Base-by-base conservation (phyloP, 2,329 filamentous ascomycete species). In the Talaromyces rugulosus region DNA sequence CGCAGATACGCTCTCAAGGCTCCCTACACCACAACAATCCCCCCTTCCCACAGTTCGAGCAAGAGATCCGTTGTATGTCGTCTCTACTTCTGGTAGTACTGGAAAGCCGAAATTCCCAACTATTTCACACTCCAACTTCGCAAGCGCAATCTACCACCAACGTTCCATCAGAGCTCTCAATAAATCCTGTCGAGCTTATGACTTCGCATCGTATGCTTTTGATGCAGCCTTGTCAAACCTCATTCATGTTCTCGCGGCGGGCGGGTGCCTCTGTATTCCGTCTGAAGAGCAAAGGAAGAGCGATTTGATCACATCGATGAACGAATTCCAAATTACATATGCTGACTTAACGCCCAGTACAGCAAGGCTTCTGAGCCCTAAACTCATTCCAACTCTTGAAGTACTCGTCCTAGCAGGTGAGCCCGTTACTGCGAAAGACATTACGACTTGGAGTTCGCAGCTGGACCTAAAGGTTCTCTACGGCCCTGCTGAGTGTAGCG, bases 301-400 rank as follows among this genome's bases (percentile, higher is more conserved):
- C 18, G 30, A 58, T 11, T n/a, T 62, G 5, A n/a, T 55, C 8
- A 50, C 18, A n/a, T 79, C 78, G 1, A 82, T 87, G 36, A 77
- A 78, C 2, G 69, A 74, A 0, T 82, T 84, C 77, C 72, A 77
- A 6, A 79, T 82, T 30, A 83, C 80, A 50, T 83, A 81, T 77
- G 81, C 80, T 0, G 83, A 85, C 65, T 80, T 89, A 70, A 89
- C 87, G 0, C 83, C 85, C 0, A 79, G 84, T 0, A 78, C 89
- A 18, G 85, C 85, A 0, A 72, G 77, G 27, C 23, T 52, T 14
- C 18, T 52, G 6, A 52, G 50, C 6, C 50, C 50, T 12, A 9
- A 16, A 28, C 11, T 14, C 6, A 9, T 52, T 52, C 50, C 50
- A 9, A 52, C 50, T 31, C 27, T 52, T 8, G 18, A 52, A 31